Evolutionary conservation across 2,329 filamentous ascomycete species (phyloP).

Genomic region (Tolypocladium pustulatum): DNA sequence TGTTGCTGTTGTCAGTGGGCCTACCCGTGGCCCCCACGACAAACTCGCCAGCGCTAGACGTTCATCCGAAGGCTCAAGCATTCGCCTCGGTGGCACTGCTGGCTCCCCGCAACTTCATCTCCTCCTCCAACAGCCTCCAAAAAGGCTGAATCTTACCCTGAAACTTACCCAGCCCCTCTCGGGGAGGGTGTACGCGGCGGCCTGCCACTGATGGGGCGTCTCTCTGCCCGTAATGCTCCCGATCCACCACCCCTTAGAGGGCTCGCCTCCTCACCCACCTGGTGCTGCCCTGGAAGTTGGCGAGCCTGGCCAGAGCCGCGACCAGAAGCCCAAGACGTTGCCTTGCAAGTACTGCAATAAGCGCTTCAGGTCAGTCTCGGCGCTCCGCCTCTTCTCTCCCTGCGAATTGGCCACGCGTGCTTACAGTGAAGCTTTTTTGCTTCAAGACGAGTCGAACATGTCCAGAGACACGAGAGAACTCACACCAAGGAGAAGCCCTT

Average conservation of each 20-base stretch:
- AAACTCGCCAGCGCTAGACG: not conserved
- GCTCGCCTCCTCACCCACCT: conserved; percentile 22
- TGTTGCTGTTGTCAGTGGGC: not conserved
- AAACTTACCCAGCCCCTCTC: not conserved
- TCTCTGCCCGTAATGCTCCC: conserved; percentile 35
- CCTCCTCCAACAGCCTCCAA: conserved; percentile 3
- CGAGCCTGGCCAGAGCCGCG: conserved; percentile 39
- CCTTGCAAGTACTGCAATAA: conserved; percentile 55
- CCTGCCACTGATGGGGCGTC: not conserved
- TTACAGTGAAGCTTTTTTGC: conserved; percentile 7
- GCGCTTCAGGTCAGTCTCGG: conserved; percentile 43
- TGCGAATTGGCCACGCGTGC: conserved; percentile 4
- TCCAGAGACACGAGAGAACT: conserved; percentile 52
- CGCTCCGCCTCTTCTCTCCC: conserved; percentile 4
- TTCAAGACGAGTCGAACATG: conserved; percentile 50
- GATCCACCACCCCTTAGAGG: conserved; percentile 42
- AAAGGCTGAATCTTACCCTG: not conserved
- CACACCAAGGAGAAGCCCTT: conserved; percentile 59
- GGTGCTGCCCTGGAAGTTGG: conserved; percentile 20
- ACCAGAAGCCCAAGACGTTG: conserved; percentile 50
- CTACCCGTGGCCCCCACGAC: not conserved
- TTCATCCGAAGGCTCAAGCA: not conserved
- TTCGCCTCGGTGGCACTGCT: not conserved
- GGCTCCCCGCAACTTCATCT: not conserved
- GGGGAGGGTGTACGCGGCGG: conserved; percentile 1